Conservation (phyloP, 371 early-diverging fungal species). For the Circinella umbellata region DNA sequence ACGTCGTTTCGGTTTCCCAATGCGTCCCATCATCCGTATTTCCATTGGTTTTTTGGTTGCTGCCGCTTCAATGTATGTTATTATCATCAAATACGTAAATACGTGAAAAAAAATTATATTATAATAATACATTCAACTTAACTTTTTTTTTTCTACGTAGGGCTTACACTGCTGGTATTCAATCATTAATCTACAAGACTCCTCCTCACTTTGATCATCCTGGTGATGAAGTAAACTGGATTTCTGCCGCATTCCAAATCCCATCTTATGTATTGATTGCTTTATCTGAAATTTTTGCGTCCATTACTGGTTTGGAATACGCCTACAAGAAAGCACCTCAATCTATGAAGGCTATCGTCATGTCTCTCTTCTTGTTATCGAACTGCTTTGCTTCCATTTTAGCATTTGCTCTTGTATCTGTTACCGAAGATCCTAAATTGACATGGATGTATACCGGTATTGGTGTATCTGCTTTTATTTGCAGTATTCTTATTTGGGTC, state of each 20-base stretch:
- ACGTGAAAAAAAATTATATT: no score
- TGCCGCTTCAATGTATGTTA: constrained; percentile 57
- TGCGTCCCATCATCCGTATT: constrained; percentile 74
- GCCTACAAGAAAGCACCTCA: constrained; percentile 80
- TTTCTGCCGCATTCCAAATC: constrained; percentile 68
- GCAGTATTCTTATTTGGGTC: constrained; percentile 21
- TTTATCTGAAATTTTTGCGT: constrained; percentile 72
- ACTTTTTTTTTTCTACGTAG: neutral
- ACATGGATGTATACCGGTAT: constrained; percentile 68
- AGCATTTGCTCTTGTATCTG: constrained; percentile 68
- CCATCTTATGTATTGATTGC: constrained; percentile 68
- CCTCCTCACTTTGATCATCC: constrained; percentile 41
- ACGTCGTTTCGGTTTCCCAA: constrained; percentile 58
- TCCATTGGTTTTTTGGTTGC: constrained; percentile 69
- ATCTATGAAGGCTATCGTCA: constrained; percentile 79
- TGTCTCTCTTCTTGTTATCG: constrained; percentile 74
- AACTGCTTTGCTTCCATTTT: constrained; percentile 72
- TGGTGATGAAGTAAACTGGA: constrained; percentile 42
- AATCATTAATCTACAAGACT: constrained; percentile 63
- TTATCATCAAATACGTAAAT: neutral
- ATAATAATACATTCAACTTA: no score
- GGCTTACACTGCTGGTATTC: constrained; percentile 68
- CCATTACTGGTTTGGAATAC: constrained; percentile 79
- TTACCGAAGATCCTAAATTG: constrained; percentile 70
- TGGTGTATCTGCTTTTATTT: constrained; percentile 22